Evolutionary conservation across 345 rosid genomes (phyloP), one percentile per base, ranked within the genome.

Genomic region (Lepidium didymum): DNA sequence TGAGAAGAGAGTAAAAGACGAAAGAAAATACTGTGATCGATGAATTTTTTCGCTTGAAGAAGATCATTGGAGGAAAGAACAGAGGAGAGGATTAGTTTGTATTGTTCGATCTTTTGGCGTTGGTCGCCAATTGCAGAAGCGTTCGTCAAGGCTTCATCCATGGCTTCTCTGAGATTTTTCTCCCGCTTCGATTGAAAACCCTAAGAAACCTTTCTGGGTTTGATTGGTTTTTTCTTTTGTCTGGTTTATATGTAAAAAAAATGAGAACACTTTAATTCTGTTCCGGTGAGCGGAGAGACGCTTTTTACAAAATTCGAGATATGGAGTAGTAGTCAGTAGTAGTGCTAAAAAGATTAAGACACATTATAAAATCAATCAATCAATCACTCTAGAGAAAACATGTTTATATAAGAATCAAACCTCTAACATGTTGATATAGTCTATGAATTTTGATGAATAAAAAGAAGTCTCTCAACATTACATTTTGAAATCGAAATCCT

Each of bases 91-190:
- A 94, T 91, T 74, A 81, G 87, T 81, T 94, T 88, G 84, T 94
- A 94, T 83, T 91, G 97, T 74, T 94, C 99, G 80, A 94, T 94
- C 86, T 89, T 94, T 78, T 87, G 95, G 81, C 99, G 90, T 86
- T 91, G 99, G 78, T 94, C 97, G 2, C 79, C 46, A 70, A 94
- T 85, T 45, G 86, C 78, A 14, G 97, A 78, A 41, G 97, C 99
- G 76, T 67, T 81, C 19, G 80, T 82, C 57, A 91, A 84, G 34
- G 92, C 91, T 67, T 82, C 81, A 53, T 91, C 92, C 99, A 94
- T 94, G 43, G 60, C 75, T 72, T 68, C 57, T 56, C 34, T 29
- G 21, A 27, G 57, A 29, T 44, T 46, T 57, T 41, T 33, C 72
- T 21, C 51, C 52, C 53, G 68, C 60, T 64, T 62, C 10, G 19